Evolutionary conservation across 441 rosid genomes (phyloP).

Genomic region (Dalechampia spathulata): DNA sequence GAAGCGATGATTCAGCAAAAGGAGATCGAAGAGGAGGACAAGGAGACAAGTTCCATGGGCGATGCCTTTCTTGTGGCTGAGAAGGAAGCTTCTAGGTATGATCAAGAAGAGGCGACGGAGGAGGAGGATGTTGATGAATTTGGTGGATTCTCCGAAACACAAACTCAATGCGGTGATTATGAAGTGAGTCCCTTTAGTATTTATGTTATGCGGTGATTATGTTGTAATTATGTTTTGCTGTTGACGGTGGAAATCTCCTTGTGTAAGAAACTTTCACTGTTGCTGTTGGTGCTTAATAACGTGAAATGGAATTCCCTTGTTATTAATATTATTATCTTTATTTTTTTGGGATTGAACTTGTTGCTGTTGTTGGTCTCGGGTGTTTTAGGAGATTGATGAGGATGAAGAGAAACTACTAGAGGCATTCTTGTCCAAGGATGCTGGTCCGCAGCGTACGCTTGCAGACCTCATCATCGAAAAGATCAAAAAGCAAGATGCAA

Average conservation of each 20-base stretch:
- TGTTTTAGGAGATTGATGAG: constrained; percentile 52
- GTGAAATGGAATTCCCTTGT: neutral
- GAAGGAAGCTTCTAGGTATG: constrained; percentile 27
- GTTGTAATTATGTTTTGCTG: neutral
- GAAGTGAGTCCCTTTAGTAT: constrained; percentile 29
- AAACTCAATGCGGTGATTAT: constrained; percentile 42
- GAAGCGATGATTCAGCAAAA: constrained; percentile 75
- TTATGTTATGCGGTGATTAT: too few species aligned
- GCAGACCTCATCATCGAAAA: constrained; percentile 66
- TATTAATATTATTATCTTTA: neutral
- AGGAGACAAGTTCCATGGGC: constrained; percentile 24
- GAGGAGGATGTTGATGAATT: constrained; percentile 58
- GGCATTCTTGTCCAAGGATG: constrained; percentile 61
- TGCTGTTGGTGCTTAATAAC: too few species aligned
- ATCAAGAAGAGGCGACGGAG: constrained; percentile 26
- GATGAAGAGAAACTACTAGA: constrained; percentile 77
- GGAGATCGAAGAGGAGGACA: constrained; percentile 62
- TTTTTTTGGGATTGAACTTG: neutral
- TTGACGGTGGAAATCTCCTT: neutral
- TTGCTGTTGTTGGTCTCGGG: constrained; percentile 16
- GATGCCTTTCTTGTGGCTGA: constrained; percentile 32
- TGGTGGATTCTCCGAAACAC: constrained; percentile 53
- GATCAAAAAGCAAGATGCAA: constrained; percentile 50
- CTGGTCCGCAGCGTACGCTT: constrained; percentile 62
- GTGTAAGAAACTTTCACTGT: neutral